A percentile compares a stretch with the other conserved stretches of the same genome.
Evolutionary conservation across 2,329 filamentous ascomycete species (phyloP).

Genomic region (Pseudogymnoascus sp.): DNA sequence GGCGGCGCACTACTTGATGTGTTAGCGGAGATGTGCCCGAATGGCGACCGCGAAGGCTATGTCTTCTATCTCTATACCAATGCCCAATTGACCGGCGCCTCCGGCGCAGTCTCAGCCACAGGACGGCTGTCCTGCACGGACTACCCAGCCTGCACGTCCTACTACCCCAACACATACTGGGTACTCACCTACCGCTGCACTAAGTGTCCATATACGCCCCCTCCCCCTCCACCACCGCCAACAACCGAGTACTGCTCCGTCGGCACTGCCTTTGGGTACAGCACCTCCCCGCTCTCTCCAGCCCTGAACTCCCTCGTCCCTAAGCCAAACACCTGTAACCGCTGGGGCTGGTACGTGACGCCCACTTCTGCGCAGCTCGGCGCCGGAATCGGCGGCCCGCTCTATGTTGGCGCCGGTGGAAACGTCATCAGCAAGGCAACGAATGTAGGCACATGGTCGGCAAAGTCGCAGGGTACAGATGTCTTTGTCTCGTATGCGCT

Average conservation of each 20-base stretch:
- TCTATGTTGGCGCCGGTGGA: slow-evolving; percentile 10
- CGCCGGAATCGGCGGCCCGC: slow-evolving; percentile 1
- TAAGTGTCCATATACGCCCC: background rate
- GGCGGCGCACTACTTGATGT: background rate
- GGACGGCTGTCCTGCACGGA: background rate
- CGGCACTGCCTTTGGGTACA: background rate
- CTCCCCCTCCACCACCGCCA: background rate
- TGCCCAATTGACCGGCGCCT: background rate
- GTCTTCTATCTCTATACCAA: background rate
- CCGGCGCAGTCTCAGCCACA: background rate
- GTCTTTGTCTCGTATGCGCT: background rate
- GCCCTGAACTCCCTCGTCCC: slow-evolving; percentile 10
- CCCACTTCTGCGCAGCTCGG: background rate
- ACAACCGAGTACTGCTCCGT: background rate
- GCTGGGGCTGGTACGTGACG: slow-evolving; percentile 10
- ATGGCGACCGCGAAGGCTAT: slow-evolving; percentile 1
- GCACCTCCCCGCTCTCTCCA: background rate
- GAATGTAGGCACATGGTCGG: slow-evolving; percentile 5
- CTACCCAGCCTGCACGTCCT: slow-evolving; percentile 1
- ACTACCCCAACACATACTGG: background rate
- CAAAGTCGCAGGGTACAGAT: background rate
- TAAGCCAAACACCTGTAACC: slow-evolving; percentile 8
- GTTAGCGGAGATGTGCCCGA: background rate
- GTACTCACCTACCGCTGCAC: background rate
- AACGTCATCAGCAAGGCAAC: slow-evolving; percentile 10